A percentile compares a stretch with the other conserved stretches of the same genome.
Evolutionary conservation across 2,329 filamentous ascomycete genomes (phyloP).

Genomic region (Remersonia thermophila): DNA sequence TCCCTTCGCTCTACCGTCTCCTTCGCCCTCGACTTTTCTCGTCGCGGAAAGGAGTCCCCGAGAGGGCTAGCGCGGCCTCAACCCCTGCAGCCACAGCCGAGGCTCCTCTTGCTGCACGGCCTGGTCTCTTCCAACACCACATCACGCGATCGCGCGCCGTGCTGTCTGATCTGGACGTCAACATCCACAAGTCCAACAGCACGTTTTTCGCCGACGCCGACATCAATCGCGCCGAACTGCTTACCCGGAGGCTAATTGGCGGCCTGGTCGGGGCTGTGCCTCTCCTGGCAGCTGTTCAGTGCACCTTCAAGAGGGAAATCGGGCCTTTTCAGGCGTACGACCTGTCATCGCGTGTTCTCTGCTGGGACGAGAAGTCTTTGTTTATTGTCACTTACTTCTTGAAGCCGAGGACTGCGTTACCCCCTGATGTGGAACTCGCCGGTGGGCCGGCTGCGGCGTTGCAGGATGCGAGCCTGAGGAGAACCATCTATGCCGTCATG

Average conservation of each 20-base stretch:
- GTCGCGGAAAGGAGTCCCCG: too few species aligned
- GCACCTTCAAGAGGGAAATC: constrained; percentile 1
- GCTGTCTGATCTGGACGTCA: constrained; percentile 1
- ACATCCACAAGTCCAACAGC: constrained; percentile 4
- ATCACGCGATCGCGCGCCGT: neutral
- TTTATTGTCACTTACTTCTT: constrained; percentile 1
- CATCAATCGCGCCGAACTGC: constrained; percentile 2
- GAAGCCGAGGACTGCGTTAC: neutral
- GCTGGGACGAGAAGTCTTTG: neutral
- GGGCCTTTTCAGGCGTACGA: constrained; percentile 1
- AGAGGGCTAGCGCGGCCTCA: too few species aligned
- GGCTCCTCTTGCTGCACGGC: neutral
- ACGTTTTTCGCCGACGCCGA: constrained; percentile 4
- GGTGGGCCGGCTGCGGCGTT: neutral
- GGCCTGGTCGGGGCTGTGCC: neutral
- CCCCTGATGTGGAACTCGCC: neutral
- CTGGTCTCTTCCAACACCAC: constrained; percentile 1
- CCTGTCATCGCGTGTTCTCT: neutral
- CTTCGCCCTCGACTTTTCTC: neutral
- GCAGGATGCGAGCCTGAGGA: neutral
- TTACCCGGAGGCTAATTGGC: neutral
- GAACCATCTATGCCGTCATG: neutral
- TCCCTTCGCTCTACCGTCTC: neutral
- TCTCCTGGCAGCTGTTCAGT: constrained; percentile 1
- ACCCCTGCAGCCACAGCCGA: neutral